Percentiles rank a stretch among this genome's conserved stretches.
Evolutionary conservation across 805 yeast species (phyloP).

Genomic region (Candida berthetii): DNA sequence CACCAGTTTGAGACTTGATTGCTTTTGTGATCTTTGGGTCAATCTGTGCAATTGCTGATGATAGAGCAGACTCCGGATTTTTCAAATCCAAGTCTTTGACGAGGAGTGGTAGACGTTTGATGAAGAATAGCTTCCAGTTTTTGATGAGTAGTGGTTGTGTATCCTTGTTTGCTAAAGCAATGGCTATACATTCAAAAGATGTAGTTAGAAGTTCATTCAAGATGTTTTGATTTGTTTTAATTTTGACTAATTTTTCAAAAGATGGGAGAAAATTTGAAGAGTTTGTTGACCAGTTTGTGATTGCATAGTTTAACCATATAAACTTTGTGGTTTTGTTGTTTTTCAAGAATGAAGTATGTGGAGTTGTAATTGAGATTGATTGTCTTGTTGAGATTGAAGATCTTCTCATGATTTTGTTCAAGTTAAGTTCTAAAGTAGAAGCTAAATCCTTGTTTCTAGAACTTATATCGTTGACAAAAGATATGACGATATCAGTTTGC

Average conservation of each 20-base stretch:
- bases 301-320: slow-evolving; percentile 31
- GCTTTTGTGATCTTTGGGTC: slow-evolving; percentile 27
- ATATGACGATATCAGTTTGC: slow-evolving; percentile 7
- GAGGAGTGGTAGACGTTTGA: slow-evolving; percentile 40
- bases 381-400: slow-evolving; percentile 10
- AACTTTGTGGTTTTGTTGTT: slow-evolving; percentile 16
- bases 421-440: slow-evolving; percentile 6
- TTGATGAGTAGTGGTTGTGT: slow-evolving; percentile 25
- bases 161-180: slow-evolving; percentile 28
- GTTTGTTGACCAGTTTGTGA: slow-evolving; percentile 27
- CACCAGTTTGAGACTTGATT: slow-evolving; percentile 11
- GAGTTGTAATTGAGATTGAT: slow-evolving; percentile 2
- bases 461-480: background rate
- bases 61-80: slow-evolving; percentile 19
- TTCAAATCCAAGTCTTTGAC: slow-evolving; percentile 26
- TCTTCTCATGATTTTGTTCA: slow-evolving; percentile 9
- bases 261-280: slow-evolving; percentile 22
- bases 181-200: slow-evolving; percentile 36
- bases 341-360: slow-evolving; percentile 13
- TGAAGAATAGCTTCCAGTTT: slow-evolving; percentile 39
- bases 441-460: background rate
- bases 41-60: slow-evolving; percentile 22
- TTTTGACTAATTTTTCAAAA: slow-evolving; percentile 26
- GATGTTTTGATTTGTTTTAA: slow-evolving; percentile 18
- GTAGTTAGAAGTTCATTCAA: slow-evolving; percentile 35